Base-by-base conservation (phyloP, 164 flowering plant genomes). In the Piper longum region DNA sequence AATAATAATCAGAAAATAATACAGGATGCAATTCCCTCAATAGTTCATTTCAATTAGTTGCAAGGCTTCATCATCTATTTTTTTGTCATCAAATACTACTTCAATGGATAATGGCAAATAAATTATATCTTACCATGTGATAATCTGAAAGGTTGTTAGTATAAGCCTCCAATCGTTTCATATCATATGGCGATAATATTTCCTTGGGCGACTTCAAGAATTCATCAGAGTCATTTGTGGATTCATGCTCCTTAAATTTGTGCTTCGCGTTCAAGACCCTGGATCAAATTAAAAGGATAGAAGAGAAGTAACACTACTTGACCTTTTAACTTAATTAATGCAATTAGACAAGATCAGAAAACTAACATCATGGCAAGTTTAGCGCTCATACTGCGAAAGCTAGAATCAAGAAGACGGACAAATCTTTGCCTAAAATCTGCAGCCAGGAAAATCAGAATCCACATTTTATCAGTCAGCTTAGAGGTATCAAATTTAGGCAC, bases 341-440 rank as follows among this genome's bases (percentile, higher is more conserved):
- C 52, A 12, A 12, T 12, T 17, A 26, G 9, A 36, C 7, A 41
- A 3, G 4, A 19, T 60, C 17, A 5, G 17, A 41, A 66, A 40
- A 67, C 85, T 67, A 39, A 90, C 99, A 96, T 95, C 91, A 91
- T 82, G 4, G 91, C 86, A 74, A 95, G 96, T 67, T 83, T 86
- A 74, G 77, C 84, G 43, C 89, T 87, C 93, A 95, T 81, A 13
- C 69, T 14, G 14, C 80, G 77, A 59, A 91, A 95, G 67, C 69
- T 71, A 60, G 67, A 61, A 41, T 70, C 66, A 73, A 87, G 48
- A 40, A 78, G 77, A 56, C 79, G 54, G 18, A 70, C 26, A 76
- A 95, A 95, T 69, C 79, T 81, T 75, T 55, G 56, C 74, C 76
- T 83, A 82, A 87, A 95, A 67, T 80, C 99, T 95, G 81, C 41